Conservation (phyloP, 257 asterid species). For the Anisodus tanguticus region DNA sequence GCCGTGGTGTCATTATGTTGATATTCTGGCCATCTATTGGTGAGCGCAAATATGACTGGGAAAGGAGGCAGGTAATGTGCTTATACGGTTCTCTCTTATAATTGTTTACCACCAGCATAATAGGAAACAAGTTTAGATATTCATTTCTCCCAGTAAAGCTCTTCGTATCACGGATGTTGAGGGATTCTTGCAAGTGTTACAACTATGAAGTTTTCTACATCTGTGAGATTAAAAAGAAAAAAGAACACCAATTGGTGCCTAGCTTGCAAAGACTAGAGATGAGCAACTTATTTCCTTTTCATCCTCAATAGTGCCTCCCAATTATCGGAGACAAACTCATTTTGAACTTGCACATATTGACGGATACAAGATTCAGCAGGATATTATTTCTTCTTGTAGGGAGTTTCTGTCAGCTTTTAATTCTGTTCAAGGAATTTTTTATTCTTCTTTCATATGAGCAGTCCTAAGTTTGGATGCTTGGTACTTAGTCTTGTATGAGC, state of each 20-base stretch:
- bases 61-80: constrained; percentile 72
- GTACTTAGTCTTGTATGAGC: constrained; percentile 23
- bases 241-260: not conserved
- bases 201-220: not conserved
- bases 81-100: constrained; percentile 2
- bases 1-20: constrained; percentile 72
- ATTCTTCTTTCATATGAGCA: not conserved
- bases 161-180: not conserved
- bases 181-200: not conserved
- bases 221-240: constrained; percentile 1
- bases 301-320: constrained; percentile 14
- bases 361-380: not conserved
- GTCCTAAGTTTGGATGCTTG: not conserved
- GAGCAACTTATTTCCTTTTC: constrained; percentile 13
- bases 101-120: not conserved
- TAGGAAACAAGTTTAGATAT: constrained; percentile 2
- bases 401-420: not conserved
- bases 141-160: not conserved
- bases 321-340: not conserved
- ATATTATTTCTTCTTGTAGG: not conserved
- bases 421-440: not conserved
- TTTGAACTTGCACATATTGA: no score
- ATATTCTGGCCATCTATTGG: constrained; percentile 83
- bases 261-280: constrained; percentile 14
- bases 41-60: constrained; percentile 92